These are phyloP conservation scores for Saccharomycopsis oosterbeekiorum DNA, from an alignment of 805 yeast genomes.

Conservation along the genomic window DNA sequence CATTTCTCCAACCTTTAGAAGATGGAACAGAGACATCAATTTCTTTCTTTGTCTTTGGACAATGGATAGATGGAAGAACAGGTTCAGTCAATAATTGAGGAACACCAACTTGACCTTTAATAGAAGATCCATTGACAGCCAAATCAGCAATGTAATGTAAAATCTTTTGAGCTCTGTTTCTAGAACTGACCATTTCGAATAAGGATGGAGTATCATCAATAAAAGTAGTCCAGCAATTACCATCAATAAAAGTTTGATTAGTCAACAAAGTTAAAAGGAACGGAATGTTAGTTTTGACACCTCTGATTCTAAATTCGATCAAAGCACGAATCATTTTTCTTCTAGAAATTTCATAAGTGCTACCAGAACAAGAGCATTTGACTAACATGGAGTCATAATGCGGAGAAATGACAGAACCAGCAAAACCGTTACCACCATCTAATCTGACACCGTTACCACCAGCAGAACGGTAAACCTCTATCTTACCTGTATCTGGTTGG, in stretches of 20 bases:
- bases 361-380: slow-evolving; percentile 94
- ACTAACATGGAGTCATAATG: slow-evolving; percentile 98
- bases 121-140: slow-evolving; percentile 91
- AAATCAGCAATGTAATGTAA: slow-evolving; percentile 86
- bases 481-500: slow-evolving; percentile 98
- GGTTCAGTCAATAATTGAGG: slow-evolving; percentile 79
- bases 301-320: slow-evolving; percentile 96
- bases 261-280: slow-evolving; percentile 87
- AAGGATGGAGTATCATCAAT: slow-evolving; percentile 96
- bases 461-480: slow-evolving; percentile 94
- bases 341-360: slow-evolving; percentile 92
- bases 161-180: slow-evolving; percentile 93
- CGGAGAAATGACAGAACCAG: slow-evolving; percentile 93
- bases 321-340: slow-evolving; percentile 96
- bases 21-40: slow-evolving; percentile 46
- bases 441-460: slow-evolving; percentile 99
- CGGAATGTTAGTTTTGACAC: slow-evolving; percentile 97
- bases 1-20: slow-evolving; percentile 87
- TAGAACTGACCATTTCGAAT: slow-evolving; percentile 89
- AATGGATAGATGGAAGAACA: slow-evolving; percentile 61
- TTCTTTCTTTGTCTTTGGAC: slow-evolving; percentile 47
- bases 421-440: slow-evolving; percentile 98
- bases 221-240: slow-evolving; percentile 96
- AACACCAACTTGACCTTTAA: slow-evolving; percentile 88
- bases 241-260: slow-evolving; percentile 74